Conservation (phyloP, 768 basidiomycete species). For the Leccinellum rugosiceps region DNA sequence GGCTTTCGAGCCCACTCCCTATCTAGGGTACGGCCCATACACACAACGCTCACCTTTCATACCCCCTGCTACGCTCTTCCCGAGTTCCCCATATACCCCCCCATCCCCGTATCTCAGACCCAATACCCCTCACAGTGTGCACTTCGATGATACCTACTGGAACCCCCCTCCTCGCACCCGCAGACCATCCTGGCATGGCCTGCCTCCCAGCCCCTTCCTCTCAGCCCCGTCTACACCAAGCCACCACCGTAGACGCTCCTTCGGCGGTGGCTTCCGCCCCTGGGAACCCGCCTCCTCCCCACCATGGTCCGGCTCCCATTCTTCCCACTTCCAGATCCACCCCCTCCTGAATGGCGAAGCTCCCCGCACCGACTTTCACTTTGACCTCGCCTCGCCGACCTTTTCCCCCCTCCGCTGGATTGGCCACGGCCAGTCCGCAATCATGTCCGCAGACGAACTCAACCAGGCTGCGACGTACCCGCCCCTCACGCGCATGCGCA, state of each 20-base stretch:
- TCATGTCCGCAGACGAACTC: constrained; percentile 46
- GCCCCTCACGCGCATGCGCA: constrained; percentile 48
- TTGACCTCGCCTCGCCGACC: constrained; percentile 51
- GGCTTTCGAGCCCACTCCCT: constrained; percentile 35
- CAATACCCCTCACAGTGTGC: constrained; percentile 27
- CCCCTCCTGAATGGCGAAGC: constrained; percentile 48
- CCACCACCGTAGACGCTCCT: constrained; percentile 27
- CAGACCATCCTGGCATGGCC: constrained; percentile 43
- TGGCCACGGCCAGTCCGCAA: constrained; percentile 35
- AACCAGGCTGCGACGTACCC: constrained; percentile 55
- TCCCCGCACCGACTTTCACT: constrained; percentile 44
- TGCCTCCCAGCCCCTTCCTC: constrained; percentile 25
- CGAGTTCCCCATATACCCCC: constrained; percentile 35
- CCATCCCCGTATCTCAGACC: constrained; percentile 30
- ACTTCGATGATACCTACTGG: constrained; percentile 21
- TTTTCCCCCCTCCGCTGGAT: constrained; percentile 44
- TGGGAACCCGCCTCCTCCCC: constrained; percentile 18
- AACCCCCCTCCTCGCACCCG: constrained; percentile 32
- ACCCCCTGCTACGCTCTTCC: constrained; percentile 36
- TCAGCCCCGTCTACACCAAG: constrained; percentile 11
- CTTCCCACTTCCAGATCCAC: constrained; percentile 28
- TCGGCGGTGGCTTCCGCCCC: constrained; percentile 20
- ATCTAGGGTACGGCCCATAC: constrained; percentile 30
- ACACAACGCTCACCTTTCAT: constrained; percentile 43
- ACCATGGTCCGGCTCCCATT: constrained; percentile 19